These are phyloP conservation scores for Globisporangium emineosum DNA, from an alignment of 352 stramenopile genomes.

Conservation along the genomic window DNA sequence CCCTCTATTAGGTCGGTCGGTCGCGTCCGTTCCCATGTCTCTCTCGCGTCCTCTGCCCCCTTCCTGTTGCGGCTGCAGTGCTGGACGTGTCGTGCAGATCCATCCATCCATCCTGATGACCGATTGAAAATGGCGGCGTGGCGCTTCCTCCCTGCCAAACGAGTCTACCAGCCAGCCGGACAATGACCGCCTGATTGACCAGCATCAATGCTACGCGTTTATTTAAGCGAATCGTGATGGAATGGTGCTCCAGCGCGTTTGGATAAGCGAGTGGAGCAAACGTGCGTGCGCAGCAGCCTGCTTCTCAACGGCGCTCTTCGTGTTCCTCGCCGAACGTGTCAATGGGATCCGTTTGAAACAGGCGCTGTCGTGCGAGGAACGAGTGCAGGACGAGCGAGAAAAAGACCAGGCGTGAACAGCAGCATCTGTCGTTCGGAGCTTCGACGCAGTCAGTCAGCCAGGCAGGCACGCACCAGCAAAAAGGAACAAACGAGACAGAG, in stretches of 20 bases:
- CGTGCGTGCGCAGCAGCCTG: not conserved
- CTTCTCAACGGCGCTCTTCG: not conserved
- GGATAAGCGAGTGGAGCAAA: not conserved
- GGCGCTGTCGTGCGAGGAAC: not conserved
- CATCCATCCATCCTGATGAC: not conserved
- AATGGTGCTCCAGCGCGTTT: not conserved
- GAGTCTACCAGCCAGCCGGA: not conserved
- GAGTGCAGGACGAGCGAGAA: not conserved
- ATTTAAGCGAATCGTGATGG: not conserved
- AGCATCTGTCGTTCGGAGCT: too few relatives aligned
- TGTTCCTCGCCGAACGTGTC: not conserved
- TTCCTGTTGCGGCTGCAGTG: not conserved
- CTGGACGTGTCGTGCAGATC: not conserved
- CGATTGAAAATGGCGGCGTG: not conserved
- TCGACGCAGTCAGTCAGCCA: too few relatives aligned
- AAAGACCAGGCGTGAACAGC: too few relatives aligned
- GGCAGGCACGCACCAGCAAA: too few relatives aligned
- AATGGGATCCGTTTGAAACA: not conserved
- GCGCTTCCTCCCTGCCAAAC: not conserved
- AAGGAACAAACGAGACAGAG: not conserved
- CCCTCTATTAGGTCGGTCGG: not conserved
- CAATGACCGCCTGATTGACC: not conserved
- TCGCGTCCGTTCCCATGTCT: not conserved
- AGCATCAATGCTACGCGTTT: not conserved
- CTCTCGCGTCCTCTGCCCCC: not conserved